A percentile compares a stretch with the other conserved stretches of the same genome.
Evolutionary conservation across 2,329 filamentous ascomycete genomes (phyloP).

Genomic region (Penicillium occitanis): DNA sequence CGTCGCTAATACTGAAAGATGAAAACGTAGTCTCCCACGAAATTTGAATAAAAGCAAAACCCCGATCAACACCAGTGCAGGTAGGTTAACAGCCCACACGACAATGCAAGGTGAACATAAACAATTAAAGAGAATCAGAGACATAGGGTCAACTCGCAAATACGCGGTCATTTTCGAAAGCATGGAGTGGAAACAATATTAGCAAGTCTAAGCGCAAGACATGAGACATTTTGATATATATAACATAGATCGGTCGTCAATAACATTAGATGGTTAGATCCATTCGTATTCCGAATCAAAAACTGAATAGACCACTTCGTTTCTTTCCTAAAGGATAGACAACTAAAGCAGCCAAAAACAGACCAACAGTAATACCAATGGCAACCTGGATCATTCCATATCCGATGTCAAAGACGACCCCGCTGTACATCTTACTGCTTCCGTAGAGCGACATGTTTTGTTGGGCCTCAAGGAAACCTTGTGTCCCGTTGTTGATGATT

Average conservation of each 20-base stretch:
- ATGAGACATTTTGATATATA: not conserved
- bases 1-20: not conserved
- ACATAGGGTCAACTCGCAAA: not conserved
- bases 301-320: slow-evolving; percentile 51
- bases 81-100: not conserved
- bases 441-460: slow-evolving; percentile 27
- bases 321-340: slow-evolving; percentile 52
- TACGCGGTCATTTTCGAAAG: not conserved
- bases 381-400: slow-evolving; percentile 53
- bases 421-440: slow-evolving; percentile 25
- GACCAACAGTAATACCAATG: slow-evolving; percentile 51
- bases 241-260: slow-evolving; percentile 1
- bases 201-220: not conserved
- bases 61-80: slow-evolving; percentile 2
- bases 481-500: slow-evolving; percentile 47
- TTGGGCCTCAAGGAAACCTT: slow-evolving; percentile 34
- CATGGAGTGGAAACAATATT: not conserved
- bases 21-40: not conserved
- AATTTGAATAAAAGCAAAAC: not conserved
- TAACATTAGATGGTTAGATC: not conserved
- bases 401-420: slow-evolving; percentile 47
- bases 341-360: slow-evolving; percentile 50
- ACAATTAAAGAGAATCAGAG: not conserved
- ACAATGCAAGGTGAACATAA: slow-evolving; percentile 10
- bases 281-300: slow-evolving; percentile 31